Base-by-base conservation (phyloP, 306 rosid genomes). In the Malus sylvestris region DNA sequence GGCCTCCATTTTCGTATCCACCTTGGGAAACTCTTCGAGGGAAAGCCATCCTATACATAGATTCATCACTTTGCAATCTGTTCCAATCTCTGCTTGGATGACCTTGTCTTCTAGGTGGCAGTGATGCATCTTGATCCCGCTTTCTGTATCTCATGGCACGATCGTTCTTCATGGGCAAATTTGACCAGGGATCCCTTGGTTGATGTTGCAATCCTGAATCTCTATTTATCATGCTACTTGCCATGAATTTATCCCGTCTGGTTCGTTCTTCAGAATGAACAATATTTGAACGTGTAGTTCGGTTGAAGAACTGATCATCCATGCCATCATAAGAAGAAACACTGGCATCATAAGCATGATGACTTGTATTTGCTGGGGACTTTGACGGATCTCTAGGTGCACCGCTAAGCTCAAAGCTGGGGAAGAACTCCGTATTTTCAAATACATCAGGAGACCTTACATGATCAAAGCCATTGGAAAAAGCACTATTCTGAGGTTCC, bases 301-400 rank as follows among this genome's bases (percentile, higher is more conserved):
- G 84, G 72, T 71, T 71, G 27, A 73, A 82, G 78, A 80, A 78
- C 29, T 40, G 79, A 72, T 84, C 93, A 52, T 91, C 89, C 70
- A 63, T 53, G 70, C 84, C 96, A 59, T 90, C 97, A 19, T 72
- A 85, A 74, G 98, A 92, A 67, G 96, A 92, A 65, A 89, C 40
- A 63, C 96, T 94, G 33, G 90, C 90, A 79, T 92, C 93, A 85
- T 91, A 89, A 44, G 90, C 88, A 81, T 68, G 72, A 45, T 73
- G 78, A 74, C 86, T 83, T 79, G 80, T 77, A 40, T 81, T 57
- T 46, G 76, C 73, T 49, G 89, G 78, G 38, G 84, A 88, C 84
- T 80, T 87, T 38, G 76, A 71, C 68, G 83, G 68, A 65, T 81
- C 89, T 57, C 58, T 78, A 33, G 62, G 76, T 51, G 64, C 16